Evolutionary conservation across 2,329 filamentous ascomycete species (phyloP), one percentile per base, ranked within the genome.

Genomic region (Lizonia empirigonia): DNA sequence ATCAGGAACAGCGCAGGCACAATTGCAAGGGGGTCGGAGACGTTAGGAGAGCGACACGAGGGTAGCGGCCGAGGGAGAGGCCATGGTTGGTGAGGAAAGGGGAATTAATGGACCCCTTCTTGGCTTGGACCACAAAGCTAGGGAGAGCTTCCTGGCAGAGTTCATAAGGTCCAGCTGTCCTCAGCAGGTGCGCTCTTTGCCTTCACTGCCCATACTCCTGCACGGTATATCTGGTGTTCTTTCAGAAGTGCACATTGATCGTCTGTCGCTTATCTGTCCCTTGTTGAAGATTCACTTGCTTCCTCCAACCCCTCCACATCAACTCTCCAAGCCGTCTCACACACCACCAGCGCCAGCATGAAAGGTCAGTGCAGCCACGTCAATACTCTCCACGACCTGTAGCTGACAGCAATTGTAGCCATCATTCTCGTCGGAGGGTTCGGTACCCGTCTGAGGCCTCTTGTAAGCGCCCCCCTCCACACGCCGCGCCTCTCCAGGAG

Each of bases 371-470:
- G 33, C 22, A 13, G 2, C 16, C 18, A 20, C n/a, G 8, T 4
- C 4, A 8, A 2, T 22, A 13, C 12, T 13, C 16, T 6, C 12
- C 18, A 20, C 36, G 30, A 33, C 35, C 40, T 13, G 47, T 48
- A 26, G 32, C 48, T 56, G 38, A 68, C 58, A 46, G 13, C 3
- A 22, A 13, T 10, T 50, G 20, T 50, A 97, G 91, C 92, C 80
- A 88, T 97, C 74, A 97, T 96, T 88, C 92, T 97, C 74, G 94
- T 97, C 78, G 94, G 94, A 80, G 94, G 93, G 77, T 99, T 97
- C 78, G 93, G 93, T 80, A 99, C 93, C 77, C 92, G 93, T 78
- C 88, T 99, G 71, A 90, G 93, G 74, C 93, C 93, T 82, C 85
- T 97, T 73, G 91, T 96, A 87, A n/a, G n/a, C 74, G 69, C 37